These are phyloP conservation scores for Berkeleyomyces rouxiae DNA, from an alignment of 2,329 filamentous ascomycete species.

Conservation along the genomic window DNA sequence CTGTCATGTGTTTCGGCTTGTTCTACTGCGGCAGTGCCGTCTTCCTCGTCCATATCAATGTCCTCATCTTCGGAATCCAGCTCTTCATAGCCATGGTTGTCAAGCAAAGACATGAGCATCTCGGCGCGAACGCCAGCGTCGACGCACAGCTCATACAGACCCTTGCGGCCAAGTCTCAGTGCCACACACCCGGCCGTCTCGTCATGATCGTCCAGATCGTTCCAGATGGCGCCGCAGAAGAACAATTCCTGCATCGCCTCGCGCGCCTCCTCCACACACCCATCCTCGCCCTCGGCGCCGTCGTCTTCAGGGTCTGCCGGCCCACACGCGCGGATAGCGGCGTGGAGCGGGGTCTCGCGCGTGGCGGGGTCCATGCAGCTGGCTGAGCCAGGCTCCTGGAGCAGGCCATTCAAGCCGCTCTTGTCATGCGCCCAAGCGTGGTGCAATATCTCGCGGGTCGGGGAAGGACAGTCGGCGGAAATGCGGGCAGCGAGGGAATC, in stretches of 20 bases:
- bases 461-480: constrained; percentile 33
- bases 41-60: constrained; percentile 24
- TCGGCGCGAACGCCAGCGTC: constrained; percentile 85
- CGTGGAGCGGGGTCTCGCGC: constrained; percentile 75
- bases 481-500: constrained; percentile 39
- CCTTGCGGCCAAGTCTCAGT: constrained; percentile 45
- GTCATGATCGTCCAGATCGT: constrained; percentile 70
- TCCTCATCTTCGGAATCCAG: constrained; percentile 41
- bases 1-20: constrained; percentile 18
- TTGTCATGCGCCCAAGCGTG: constrained; percentile 46
- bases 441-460: constrained; percentile 34
- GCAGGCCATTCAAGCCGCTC: constrained; percentile 48
- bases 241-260: constrained; percentile 61
- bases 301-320: constrained; percentile 20
- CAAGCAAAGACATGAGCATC: constrained; percentile 60
- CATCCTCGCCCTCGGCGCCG: constrained; percentile 22
- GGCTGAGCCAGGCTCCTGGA: constrained; percentile 45
- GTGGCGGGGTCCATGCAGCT: constrained; percentile 73
- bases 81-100: constrained; percentile 54
- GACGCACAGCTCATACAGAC: constrained; percentile 68
- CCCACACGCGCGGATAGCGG: constrained; percentile 65
- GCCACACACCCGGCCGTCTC: constrained; percentile 90
- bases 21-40: constrained; percentile 20
- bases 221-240: constrained; percentile 88
- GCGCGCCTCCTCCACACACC: constrained; percentile 41